Evolutionary conservation across 768 basidiomycete species (phyloP), one percentile per base, ranked within the genome.

Genomic region (Hortiboletus campestris): DNA sequence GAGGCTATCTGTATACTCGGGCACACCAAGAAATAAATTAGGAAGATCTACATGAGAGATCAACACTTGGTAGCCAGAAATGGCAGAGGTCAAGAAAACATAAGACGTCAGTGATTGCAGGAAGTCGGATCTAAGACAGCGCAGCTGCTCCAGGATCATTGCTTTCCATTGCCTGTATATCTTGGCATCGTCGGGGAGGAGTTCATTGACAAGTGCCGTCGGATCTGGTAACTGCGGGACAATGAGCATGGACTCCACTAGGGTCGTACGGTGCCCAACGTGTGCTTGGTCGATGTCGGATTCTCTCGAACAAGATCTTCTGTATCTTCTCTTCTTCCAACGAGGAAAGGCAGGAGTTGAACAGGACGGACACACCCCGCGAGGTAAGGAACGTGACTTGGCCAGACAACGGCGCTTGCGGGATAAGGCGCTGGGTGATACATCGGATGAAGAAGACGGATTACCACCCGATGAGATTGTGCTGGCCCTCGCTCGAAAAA

Each of bases 381-480:
- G n/a, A 19, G n/a, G n/a, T 11, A n/a, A 39, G n/a, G 9, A 19
- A n/a, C 17, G 6, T n/a, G 17, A 19, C n/a, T 7, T n/a, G n/a
- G 39, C 6, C 11, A 19, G 19, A 19, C 39, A 25, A 25, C 25
- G 25, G 4, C 25, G 4, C 25, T 25, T 25, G 25, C 25, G 25
- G 25, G 25, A 25, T 25, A 19, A 19, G 39, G 39, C 6, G n/a
- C 10, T 11, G 39, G 3, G 19, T 40, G 39, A 20, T 40, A 19
- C n/a, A 65, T 45, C 70, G 67, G 19, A 52, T 20, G n/a, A 53
- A 34, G 42, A 67, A 61, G 20, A 54, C 53, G 29, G 25, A 25
- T 3, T 6, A 25, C 25, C 6, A 25, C 25, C 25, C 4, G 25
- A 25, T 25, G 25, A 25, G 25, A 25, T 25, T n/a, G n/a, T n/a